phyloP scores from a whole-genome alignment of 2,329 filamentous ascomycete species.

The Lanzia echinophila region DNA sequence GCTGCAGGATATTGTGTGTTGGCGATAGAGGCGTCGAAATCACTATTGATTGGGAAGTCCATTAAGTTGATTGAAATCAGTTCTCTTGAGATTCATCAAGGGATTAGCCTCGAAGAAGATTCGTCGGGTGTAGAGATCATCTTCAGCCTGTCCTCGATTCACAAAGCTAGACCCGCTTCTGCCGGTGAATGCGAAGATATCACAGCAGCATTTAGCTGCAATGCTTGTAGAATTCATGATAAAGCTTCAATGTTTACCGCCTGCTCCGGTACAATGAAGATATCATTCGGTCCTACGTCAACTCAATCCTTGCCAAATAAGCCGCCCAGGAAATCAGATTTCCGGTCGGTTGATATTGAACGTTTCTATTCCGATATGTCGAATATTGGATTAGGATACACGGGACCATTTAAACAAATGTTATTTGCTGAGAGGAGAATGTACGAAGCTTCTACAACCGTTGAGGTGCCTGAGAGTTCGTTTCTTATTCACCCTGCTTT shows the following conservation, averaged over 20 bases:
- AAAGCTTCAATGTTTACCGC: background rate
- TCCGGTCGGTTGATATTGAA: conserved; percentile 10
- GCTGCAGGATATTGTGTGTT: conserved; percentile 40
- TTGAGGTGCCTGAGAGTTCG: no score
- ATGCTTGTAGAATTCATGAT: background rate
- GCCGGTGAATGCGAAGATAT: no score
- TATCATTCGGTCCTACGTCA: background rate
- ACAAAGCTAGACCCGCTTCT: no score
- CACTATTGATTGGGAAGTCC: background rate
- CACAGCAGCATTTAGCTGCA: background rate
- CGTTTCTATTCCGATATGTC: conserved; percentile 11
- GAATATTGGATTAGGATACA: background rate
- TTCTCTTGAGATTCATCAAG: background rate
- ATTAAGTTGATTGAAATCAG: background rate
- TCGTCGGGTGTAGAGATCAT: background rate
- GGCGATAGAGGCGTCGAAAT: background rate
- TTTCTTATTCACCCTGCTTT: no score
- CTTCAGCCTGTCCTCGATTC: background rate
- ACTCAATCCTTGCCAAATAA: background rate
- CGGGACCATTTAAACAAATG: no score
- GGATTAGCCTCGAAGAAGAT: background rate
- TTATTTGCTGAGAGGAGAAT: no score
- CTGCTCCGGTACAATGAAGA: background rate
- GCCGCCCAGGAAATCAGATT: background rate
- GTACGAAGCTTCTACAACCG: no score